Conservation (phyloP, 495 filamentous ascomycete species). For the Pseudoneurospora amorphoporcata region DNA sequence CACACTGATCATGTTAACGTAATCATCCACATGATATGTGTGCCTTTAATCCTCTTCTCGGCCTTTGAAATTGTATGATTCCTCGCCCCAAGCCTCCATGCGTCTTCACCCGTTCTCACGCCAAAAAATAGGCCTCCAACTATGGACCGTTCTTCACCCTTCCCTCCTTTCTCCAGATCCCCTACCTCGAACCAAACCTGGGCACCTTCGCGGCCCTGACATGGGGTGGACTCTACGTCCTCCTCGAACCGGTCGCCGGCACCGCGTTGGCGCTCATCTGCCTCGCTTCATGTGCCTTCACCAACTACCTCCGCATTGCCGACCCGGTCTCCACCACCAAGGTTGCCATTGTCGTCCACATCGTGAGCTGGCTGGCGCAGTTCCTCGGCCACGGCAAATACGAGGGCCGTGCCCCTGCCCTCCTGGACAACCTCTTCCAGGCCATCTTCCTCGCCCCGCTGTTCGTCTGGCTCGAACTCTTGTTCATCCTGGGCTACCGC, state of each 20-base stretch:
- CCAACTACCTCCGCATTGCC: constrained; percentile 60
- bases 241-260: constrained; percentile 90
- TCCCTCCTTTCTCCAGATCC: constrained; percentile 56
- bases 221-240: constrained; percentile 73
- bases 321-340: constrained; percentile 60
- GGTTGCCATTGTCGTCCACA: constrained; percentile 54
- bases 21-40: constrained; percentile 80
- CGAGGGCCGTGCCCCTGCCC: constrained; percentile 77
- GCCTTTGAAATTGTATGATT: constrained; percentile 62
- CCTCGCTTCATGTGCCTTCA: constrained; percentile 57
- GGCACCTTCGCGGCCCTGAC: constrained; percentile 60
- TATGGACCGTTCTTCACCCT: constrained; percentile 59
- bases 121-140: constrained; percentile 56
- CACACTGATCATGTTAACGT: constrained; percentile 86
- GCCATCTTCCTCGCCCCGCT: constrained; percentile 92
- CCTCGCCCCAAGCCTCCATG: not conserved
- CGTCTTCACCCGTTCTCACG: not conserved
- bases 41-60: constrained; percentile 74
- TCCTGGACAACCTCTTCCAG: constrained; percentile 85
- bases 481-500: constrained; percentile 86
- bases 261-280: constrained; percentile 61
- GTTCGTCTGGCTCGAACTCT: constrained; percentile 92
- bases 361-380: constrained; percentile 75
- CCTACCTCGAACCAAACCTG: constrained; percentile 70
- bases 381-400: constrained; percentile 88